Percentiles rank a stretch among this genome's conserved stretches.
Evolutionary conservation across 2,329 filamentous ascomycete genomes (phyloP).

Genomic region (Trichoderma asperellum): DNA sequence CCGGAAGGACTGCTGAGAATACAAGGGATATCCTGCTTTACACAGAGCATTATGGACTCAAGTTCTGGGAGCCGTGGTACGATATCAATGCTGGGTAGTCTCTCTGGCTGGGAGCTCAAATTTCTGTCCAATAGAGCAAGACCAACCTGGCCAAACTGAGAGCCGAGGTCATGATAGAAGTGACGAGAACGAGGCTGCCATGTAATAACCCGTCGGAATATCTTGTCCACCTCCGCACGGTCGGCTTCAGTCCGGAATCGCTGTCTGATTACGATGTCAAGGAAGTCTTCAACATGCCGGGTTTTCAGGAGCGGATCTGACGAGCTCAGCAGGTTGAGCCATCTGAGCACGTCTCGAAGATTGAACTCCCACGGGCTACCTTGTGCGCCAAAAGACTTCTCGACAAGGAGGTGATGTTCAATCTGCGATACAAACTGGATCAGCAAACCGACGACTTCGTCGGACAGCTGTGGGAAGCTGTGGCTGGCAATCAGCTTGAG

Average conservation of each 20-base stretch:
- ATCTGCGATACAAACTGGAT: constrained; percentile 82
- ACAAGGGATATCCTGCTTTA: constrained; percentile 84
- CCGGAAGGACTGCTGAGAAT: constrained; percentile 86
- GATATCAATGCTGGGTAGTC: constrained; percentile 55
- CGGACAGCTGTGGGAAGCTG: constrained; percentile 69
- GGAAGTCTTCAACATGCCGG: constrained; percentile 70
- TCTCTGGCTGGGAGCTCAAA: constrained; percentile 53
- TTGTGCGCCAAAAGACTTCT: constrained; percentile 61
- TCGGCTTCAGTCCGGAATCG: constrained; percentile 79
- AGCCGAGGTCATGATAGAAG: constrained; percentile 72
- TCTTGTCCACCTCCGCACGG: constrained; percentile 62
- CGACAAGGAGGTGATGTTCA: constrained; percentile 69
- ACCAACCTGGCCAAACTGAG: constrained; percentile 74
- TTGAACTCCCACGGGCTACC: constrained; percentile 95
- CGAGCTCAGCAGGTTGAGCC: constrained; percentile 68
- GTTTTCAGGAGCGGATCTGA: constrained; percentile 63
- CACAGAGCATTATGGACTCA: constrained; percentile 84
- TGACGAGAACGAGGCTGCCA: constrained; percentile 58
- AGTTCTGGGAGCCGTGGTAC: constrained; percentile 68
- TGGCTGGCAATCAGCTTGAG: constrained; percentile 79
- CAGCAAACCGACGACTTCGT: constrained; percentile 64
- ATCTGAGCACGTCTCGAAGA: constrained; percentile 84
- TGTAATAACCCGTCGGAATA: constrained; percentile 70
- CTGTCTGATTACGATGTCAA: constrained; percentile 81
- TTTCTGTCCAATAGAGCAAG: constrained; percentile 71